Base-by-base conservation (phyloP, 163 green algal species). In the Scenedesmus sp. region DNA sequence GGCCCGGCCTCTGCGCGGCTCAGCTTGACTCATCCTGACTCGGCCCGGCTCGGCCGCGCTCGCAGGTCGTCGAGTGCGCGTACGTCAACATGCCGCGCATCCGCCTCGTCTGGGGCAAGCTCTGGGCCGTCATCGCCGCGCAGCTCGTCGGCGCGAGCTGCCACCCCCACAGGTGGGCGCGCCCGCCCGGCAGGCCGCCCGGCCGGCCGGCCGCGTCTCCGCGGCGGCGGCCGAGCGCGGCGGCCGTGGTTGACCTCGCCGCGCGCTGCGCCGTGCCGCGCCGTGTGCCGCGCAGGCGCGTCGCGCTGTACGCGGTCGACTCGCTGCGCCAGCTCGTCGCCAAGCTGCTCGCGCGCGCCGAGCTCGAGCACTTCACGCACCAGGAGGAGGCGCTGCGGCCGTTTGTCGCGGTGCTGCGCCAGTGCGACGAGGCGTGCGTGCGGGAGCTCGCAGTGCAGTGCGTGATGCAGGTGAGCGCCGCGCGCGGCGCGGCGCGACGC, bases 81-180 rank as follows among this genome's bases (percentile, higher is more conserved):
- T 88, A 93, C 78, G 87, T 91, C 79, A 98, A 98, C 87, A 87
- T 96, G 86, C 84, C 69, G 24, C 90, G 96, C 78, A 97, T 98
- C 56, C 84, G 96, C 18, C 89, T 99, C 20, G 91, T 99, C 34
- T 99, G 96, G 95, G 85, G 69, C 45, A 92, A 93, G 36, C 89
- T 99, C 44, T 99, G 96, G 96, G 83, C 89, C 17, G 88, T 97
- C 2, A 81, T 98, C 13, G 85, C 88, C 0, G 84, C 94, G 28
- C 95, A 98, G 85, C 89, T 99, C 17, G 93, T 98, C 24, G 88
- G 86, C 33, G 96, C 97, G 1, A 90, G 92, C 22, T 99, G 96
- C 89, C 92, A 97, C 82, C 65, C 85, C 10, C 84, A 76, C 50
- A 53, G 69, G 69, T 77, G 26, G 20, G 63, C 34, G 57, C 10